These are phyloP conservation scores for Phytophthora melonis DNA, from an alignment of 352 stramenopile species.

Conservation along the genomic window DNA sequence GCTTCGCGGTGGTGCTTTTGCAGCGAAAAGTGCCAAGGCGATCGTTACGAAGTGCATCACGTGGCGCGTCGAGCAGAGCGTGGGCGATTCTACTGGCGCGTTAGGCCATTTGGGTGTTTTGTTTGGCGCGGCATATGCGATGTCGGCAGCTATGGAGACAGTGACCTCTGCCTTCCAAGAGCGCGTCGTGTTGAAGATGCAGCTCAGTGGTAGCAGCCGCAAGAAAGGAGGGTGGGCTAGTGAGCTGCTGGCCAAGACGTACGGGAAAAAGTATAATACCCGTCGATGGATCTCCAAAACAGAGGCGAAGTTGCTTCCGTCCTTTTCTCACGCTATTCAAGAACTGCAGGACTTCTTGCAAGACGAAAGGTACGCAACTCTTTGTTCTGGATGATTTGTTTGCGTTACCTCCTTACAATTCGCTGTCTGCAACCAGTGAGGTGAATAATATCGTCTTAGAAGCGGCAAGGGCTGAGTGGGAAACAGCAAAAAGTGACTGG, in stretches of 20 bases:
- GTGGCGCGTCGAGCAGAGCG: slow-evolving; percentile 55
- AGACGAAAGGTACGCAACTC: slow-evolving; percentile 50
- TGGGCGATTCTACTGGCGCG: slow-evolving; percentile 39
- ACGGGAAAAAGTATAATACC: slow-evolving; percentile 65
- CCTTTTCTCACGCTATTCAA: slow-evolving; percentile 72
- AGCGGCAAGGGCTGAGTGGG: slow-evolving; percentile 28
- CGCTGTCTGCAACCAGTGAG: slow-evolving; percentile 16
- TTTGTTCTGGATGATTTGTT: background rate
- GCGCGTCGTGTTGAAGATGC: slow-evolving; percentile 74
- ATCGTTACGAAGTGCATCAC: slow-evolving; percentile 54
- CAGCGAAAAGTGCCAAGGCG: slow-evolving; percentile 41
- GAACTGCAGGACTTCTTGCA: slow-evolving; percentile 68
- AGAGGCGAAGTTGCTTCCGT: slow-evolving; percentile 68
- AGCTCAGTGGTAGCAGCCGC: slow-evolving; percentile 45
- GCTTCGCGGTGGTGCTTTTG: slow-evolving; percentile 49
- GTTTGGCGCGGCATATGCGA: slow-evolving; percentile 43
- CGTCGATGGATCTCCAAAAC: slow-evolving; percentile 65
- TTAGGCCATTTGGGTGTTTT: slow-evolving; percentile 58
- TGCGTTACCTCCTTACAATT: background rate
- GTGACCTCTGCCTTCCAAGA: slow-evolving; percentile 68
- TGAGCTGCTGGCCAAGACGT: slow-evolving; percentile 63
- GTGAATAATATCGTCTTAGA: slow-evolving; percentile 47
- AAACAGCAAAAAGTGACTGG: slow-evolving; percentile 25
- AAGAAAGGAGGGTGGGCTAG: slow-evolving; percentile 55
- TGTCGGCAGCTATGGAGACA: slow-evolving; percentile 49